A percentile compares a stretch with the other conserved stretches of the same genome.
phyloP scores from a whole-genome alignment of 441 rosid species.

The Gossypium trilobum region DNA sequence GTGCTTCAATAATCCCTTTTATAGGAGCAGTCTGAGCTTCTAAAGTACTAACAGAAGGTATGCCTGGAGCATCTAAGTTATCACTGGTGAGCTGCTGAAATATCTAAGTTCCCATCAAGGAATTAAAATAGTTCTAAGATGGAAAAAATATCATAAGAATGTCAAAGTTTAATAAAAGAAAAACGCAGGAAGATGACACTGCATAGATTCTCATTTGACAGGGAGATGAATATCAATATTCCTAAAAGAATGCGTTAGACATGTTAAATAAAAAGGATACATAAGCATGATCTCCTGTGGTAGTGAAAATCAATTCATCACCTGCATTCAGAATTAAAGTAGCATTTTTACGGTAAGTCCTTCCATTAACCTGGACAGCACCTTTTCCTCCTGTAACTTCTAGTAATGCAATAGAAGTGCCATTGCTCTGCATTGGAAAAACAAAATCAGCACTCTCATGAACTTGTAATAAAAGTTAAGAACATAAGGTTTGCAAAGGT shows the following conservation, averaged over 20 bases:
- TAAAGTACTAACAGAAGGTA: slow-evolving; percentile 52
- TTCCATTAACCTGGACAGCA: slow-evolving; percentile 79
- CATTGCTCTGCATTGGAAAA: slow-evolving; percentile 44
- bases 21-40: slow-evolving; percentile 64
- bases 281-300: slow-evolving; percentile 70
- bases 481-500: neutral
- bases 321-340: slow-evolving; percentile 59
- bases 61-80: slow-evolving; percentile 47
- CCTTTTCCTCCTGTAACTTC: slow-evolving; percentile 81
- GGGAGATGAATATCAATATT: neutral
- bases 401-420: slow-evolving; percentile 50
- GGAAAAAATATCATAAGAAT: slow-evolving; percentile 4
- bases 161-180: slow-evolving; percentile 13
- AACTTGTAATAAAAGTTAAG: neutral
- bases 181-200: neutral
- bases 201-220: neutral
- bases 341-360: slow-evolving; percentile 40
- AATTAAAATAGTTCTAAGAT: slow-evolving; percentile 12
- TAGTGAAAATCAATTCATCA: slow-evolving; percentile 77
- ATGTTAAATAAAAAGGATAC: slow-evolving; percentile 62
- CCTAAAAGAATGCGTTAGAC: neutral
- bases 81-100: slow-evolving; percentile 72
- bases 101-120: slow-evolving; percentile 60
- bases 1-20: slow-evolving; percentile 65
- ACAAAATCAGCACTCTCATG: neutral